These are phyloP conservation scores for Tetradesmus lagerheimii DNA, from an alignment of 139 green algal species.

Conservation along the genomic window DNA sequence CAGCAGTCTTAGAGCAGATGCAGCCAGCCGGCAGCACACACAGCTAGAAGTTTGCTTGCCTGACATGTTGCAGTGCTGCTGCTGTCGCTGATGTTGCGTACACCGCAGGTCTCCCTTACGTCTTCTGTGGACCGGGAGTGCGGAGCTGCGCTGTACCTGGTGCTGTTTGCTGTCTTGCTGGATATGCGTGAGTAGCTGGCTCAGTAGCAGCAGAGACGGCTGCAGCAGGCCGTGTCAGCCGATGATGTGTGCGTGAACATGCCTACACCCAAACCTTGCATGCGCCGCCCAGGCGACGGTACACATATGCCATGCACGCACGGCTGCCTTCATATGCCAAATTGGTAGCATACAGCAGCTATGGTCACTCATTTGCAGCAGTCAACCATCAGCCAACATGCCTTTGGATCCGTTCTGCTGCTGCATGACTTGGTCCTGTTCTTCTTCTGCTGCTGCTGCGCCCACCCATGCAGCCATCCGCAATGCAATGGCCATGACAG, in stretches of 20 bases:
- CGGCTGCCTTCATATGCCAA: not conserved
- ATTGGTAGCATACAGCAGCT: not conserved
- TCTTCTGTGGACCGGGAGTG: conserved; percentile 45
- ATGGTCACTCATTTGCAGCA: no score
- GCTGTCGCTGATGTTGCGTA: not conserved
- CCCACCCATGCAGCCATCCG: conserved; percentile 28
- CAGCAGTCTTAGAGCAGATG: no score
- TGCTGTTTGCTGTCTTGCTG: conserved; percentile 31
- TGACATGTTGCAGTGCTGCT: not conserved
- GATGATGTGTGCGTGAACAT: no score
- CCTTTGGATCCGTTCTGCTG: not conserved
- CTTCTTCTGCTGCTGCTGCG: not conserved
- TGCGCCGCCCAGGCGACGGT: no score
- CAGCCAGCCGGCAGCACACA: not conserved
- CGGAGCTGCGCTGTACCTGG: conserved; percentile 39
- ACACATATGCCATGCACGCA: not conserved
- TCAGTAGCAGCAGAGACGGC: not conserved
- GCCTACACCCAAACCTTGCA: no score
- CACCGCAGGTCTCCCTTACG: conserved; percentile 34
- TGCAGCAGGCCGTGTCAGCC: no score
- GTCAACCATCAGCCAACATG: no score
- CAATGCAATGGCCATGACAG: conserved; percentile 41
- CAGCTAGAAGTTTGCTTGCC: no score
- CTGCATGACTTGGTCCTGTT: not conserved
- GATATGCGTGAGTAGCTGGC: conserved; percentile 11